A percentile compares a stretch with the other conserved stretches of the same genome.
Conservation (phyloP, 768 basidiomycete genomes). For the Amanita thiersii region DNA sequence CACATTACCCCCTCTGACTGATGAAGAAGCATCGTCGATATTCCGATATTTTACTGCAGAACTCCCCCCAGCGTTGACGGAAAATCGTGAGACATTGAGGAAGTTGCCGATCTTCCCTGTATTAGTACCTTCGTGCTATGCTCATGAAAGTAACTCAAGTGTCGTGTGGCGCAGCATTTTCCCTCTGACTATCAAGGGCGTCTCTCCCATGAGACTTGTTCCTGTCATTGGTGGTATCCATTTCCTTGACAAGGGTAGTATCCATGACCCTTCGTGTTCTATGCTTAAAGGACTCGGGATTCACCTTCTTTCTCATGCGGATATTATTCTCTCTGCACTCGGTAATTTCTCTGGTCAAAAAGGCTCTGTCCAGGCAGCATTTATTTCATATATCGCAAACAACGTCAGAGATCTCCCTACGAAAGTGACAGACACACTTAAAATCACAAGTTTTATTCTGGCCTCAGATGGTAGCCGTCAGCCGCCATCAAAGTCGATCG, state of each 20-base stretch:
- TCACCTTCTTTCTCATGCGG: slow-evolving; percentile 13
- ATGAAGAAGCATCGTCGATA: slow-evolving; percentile 1
- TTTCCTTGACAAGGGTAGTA: slow-evolving; percentile 20
- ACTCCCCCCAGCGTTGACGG: neutral
- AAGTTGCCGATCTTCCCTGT: slow-evolving; percentile 22
- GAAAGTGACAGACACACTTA: slow-evolving; percentile 16
- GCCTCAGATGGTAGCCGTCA: slow-evolving; percentile 13
- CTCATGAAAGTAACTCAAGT: neutral
- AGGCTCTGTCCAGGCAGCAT: slow-evolving; percentile 15
- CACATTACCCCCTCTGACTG: neutral
- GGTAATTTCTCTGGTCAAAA: slow-evolving; percentile 22
- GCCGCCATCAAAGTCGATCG: slow-evolving; percentile 17
- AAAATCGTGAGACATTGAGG: slow-evolving; percentile 7
- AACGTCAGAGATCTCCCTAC: slow-evolving; percentile 18
- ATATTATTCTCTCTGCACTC: slow-evolving; percentile 20
- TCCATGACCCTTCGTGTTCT: slow-evolving; percentile 15
- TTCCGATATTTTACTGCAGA: neutral
- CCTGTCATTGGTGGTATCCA: slow-evolving; percentile 16
- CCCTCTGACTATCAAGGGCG: neutral
- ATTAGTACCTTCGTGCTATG: slow-evolving; percentile 10
- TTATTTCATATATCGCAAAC: slow-evolving; percentile 20
- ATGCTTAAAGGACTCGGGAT: slow-evolving; percentile 17
- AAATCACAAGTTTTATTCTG: slow-evolving; percentile 19
- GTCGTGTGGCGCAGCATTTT: slow-evolving; percentile 2
- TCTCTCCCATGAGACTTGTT: slow-evolving; percentile 13